A percentile compares a stretch with the other conserved stretches of the same genome.
Conservation (phyloP, 2,329 filamentous ascomycete genomes). For the Verticillium klebahnii region DNA sequence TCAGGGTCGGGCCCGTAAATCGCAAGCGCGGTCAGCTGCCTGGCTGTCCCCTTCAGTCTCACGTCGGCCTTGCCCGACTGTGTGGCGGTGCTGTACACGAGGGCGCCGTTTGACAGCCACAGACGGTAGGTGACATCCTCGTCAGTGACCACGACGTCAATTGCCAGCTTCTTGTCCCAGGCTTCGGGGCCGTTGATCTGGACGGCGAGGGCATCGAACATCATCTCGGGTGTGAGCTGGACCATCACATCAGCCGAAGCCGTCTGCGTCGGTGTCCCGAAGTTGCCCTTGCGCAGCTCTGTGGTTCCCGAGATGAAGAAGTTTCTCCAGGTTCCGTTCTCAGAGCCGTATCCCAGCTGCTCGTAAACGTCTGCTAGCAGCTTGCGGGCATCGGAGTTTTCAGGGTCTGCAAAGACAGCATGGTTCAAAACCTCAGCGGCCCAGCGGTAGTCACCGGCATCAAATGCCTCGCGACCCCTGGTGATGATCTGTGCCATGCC, state of each 20-base stretch:
- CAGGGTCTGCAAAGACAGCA: constrained; percentile 22
- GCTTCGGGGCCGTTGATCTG: constrained; percentile 4
- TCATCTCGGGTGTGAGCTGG: constrained; percentile 7
- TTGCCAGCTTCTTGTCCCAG: constrained; percentile 4
- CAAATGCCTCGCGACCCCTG: constrained; percentile 22
- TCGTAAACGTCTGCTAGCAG: constrained; percentile 25
- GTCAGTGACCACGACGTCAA: constrained; percentile 2
- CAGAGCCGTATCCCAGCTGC: constrained; percentile 27
- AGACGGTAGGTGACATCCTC: constrained; percentile 3
- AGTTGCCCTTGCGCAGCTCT: not conserved
- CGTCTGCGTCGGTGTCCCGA: constrained; percentile 3
- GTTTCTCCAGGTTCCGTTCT: constrained; percentile 36
- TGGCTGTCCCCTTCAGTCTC: not conserved
- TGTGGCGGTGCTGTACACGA: constrained; percentile 2
- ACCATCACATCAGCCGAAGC: constrained; percentile 1
- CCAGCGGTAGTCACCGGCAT: constrained; percentile 28
- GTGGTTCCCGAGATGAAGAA: constrained; percentile 18
- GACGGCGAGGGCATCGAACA: constrained; percentile 6
- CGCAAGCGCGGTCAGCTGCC: constrained; percentile 4
- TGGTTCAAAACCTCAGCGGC: constrained; percentile 32
- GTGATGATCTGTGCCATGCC: constrained; percentile 23
- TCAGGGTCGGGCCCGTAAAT: constrained; percentile 1
- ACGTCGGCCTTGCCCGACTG: not conserved
- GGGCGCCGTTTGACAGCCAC: constrained; percentile 6
- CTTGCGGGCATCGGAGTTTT: constrained; percentile 10